Percentiles rank a stretch among this genome's conserved stretches.
Conservation (phyloP, 495 filamentous ascomycete species). For the Trichoderma asperelloides region DNA sequence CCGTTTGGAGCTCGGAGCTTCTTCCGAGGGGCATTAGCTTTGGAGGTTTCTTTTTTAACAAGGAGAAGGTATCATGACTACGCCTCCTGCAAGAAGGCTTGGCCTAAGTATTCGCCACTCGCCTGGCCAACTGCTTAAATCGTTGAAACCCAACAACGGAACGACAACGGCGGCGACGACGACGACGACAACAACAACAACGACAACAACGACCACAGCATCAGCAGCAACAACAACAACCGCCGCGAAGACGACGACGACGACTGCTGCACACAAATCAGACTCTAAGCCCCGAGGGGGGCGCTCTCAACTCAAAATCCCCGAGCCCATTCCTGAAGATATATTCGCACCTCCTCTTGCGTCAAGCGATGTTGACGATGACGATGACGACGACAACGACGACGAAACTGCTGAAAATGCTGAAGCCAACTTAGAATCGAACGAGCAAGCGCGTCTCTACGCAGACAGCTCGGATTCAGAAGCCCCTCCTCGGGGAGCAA, state of each 20-base stretch:
- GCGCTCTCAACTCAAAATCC: not conserved
- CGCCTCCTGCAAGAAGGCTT: not conserved
- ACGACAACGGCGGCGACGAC: not conserved
- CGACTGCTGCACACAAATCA: not conserved
- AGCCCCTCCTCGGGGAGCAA: not conserved
- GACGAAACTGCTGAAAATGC: not conserved
- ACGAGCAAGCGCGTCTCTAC: not conserved
- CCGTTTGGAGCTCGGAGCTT: not conserved
- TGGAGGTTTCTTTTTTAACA: not conserved
- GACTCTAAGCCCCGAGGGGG: not conserved
- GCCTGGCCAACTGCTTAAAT: not conserved
- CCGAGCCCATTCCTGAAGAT: not conserved
- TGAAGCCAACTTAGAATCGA: not conserved
- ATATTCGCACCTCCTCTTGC: constrained; percentile 2
- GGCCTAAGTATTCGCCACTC: not conserved
- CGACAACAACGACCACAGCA: not conserved
- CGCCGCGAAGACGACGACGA: not conserved
- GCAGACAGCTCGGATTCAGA: not conserved
- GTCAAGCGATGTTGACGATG: not conserved
- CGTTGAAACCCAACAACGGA: not conserved
- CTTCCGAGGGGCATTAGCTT: not conserved
- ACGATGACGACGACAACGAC: not conserved
- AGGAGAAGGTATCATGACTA: not conserved
- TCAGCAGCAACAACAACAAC: not conserved
- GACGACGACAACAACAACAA: not conserved